A percentile compares a stretch with the other conserved stretches of the same genome.
Evolutionary conservation across 1,284 basidiomycete species (phyloP).

Genomic region (Lignosus rhinocerotis): DNA sequence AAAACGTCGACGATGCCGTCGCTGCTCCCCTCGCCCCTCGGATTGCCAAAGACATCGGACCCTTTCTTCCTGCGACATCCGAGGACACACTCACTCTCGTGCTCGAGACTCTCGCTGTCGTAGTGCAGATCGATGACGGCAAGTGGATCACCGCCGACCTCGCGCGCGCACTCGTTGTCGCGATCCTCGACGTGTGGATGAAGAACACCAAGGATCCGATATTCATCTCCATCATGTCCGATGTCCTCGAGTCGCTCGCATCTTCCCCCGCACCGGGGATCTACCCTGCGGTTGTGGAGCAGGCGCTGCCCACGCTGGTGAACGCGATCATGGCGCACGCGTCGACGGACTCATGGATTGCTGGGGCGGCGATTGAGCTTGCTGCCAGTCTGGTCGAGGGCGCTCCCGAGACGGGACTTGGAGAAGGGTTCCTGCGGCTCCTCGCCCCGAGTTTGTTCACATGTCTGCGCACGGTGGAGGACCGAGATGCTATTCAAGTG

Average conservation of each 20-base stretch:
- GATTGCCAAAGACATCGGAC: conserved; percentile 83
- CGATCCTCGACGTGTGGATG: conserved; percentile 78
- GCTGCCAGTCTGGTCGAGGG: conserved; percentile 71
- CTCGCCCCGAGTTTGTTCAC: conserved; percentile 77
- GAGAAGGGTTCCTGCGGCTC: conserved; percentile 73
- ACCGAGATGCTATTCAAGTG: conserved; percentile 85
- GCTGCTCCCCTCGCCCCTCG: conserved; percentile 68
- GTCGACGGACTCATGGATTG: conserved; percentile 68
- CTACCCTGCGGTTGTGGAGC: conserved; percentile 72
- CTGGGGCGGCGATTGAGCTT: conserved; percentile 81
- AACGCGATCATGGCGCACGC: conserved; percentile 60
- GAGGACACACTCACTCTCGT: conserved; percentile 92
- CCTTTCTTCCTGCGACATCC: conserved; percentile 77
- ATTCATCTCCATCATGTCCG: conserved; percentile 82
- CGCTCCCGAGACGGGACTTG: conserved; percentile 64
- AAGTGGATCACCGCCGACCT: conserved; percentile 68
- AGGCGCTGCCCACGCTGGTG: conserved; percentile 73
- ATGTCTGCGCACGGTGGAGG: conserved; percentile 67
- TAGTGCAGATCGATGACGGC: conserved; percentile 74
- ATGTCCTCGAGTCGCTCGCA: conserved; percentile 76
- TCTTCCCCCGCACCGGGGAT: conserved; percentile 57
- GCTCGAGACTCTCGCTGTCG: conserved; percentile 81
- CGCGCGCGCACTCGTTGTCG: conserved; percentile 63
- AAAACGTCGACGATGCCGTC: conserved; percentile 57
- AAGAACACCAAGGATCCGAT: conserved; percentile 90